Base-by-base conservation (phyloP, 257 asterid genomes). In the Vinca minor region DNA sequence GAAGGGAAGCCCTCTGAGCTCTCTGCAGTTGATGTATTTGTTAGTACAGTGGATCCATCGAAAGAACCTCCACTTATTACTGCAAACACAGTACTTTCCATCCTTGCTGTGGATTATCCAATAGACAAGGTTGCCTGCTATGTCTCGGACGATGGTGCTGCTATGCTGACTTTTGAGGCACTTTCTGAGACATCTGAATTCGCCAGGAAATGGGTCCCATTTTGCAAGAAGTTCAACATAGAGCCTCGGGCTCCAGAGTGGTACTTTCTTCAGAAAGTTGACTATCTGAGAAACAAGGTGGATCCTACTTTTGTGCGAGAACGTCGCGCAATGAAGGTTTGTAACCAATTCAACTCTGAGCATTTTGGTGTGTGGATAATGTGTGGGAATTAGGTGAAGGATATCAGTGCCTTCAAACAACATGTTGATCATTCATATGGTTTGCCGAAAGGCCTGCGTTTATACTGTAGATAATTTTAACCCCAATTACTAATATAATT, bases 231-330 rank as follows among this genome's bases (percentile, higher is more conserved):
- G 76, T 91, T 75, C 77, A 68, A 63, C 80, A 79, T 91, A 18
- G 98, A 91, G 73, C 98, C 98, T 45, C 94, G 98, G 35, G 96
- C 98, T 41, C 98, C 98, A 0, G 98, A 91, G 65, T 91, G 94
- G 94, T 91, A 91, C 78, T 91, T 91, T 73, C 78, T 86, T 59
- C 89, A 74, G 69, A 88, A 88, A 79, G 76, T 91, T 15, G 98
- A 91, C 79, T 91, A 88, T 73, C 83, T 91, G 80, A 86, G 78
- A 65, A 87, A 91, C 84, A 91, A 91, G 79, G 88, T 91, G 5
- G 91, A 83, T 39, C 87, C 98, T 15, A 83, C 87, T 9, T 91
- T 91, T 68, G 96, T 91, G 79, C 81, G 96, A 80, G 98, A 91
- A 73, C 94, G 98, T 35, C 94, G 98, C 59, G 96, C 98, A 70